phyloP scores from a whole-genome alignment of 192 early-diverging fungal species.

The Coemansia sp. region DNA sequence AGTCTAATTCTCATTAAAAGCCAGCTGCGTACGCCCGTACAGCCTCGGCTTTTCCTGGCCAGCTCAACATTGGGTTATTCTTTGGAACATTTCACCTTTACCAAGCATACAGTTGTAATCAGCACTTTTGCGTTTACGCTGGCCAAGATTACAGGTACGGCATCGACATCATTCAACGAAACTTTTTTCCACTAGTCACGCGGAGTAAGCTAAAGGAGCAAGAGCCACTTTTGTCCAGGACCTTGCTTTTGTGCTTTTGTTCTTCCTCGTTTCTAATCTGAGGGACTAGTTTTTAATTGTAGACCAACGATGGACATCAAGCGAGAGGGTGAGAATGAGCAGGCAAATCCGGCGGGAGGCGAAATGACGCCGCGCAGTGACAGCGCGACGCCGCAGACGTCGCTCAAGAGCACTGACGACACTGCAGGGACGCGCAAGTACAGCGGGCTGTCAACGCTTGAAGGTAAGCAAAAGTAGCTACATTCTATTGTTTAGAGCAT shows the following conservation, averaged over 20 bases:
- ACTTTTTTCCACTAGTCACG: background rate
- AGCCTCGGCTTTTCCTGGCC: too few relatives aligned
- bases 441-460: conserved; percentile 9
- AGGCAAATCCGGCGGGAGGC: background rate
- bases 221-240: background rate
- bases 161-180: background rate
- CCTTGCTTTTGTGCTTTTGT: background rate
- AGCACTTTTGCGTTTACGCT: background rate
- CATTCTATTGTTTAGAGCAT: background rate
- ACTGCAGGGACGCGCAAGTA: conserved; percentile 1
- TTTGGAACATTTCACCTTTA: background rate
- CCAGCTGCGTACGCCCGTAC: too few relatives aligned
- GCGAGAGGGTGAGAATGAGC: conserved; percentile 5
- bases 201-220: background rate
- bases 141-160: background rate
- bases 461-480: conserved; percentile 9
- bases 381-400: conserved; percentile 4
- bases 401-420: background rate
- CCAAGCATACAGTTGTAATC: background rate
- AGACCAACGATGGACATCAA: conserved; percentile 13
- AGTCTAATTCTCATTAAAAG: too few relatives aligned
- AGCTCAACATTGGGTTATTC: too few relatives aligned
- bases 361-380: conserved; percentile 4
- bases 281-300: background rate
- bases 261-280: conserved; percentile 1